These are phyloP conservation scores for Chaetomium globosum DNA, from an alignment of 2,329 filamentous ascomycete species.

Conservation along the genomic window DNA sequence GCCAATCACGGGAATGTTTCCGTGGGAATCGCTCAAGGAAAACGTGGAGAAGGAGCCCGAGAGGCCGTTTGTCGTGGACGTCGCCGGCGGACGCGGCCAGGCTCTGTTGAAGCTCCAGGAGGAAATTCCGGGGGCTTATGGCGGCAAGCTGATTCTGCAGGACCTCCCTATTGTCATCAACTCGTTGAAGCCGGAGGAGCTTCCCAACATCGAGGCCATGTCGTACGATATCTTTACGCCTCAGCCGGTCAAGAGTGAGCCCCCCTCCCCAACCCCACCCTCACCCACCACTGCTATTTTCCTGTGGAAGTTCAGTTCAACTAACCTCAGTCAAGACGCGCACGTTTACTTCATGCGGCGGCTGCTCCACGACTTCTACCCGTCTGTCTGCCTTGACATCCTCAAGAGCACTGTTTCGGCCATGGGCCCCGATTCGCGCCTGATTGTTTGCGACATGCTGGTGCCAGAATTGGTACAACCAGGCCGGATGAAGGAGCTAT, in stretches of 20 bases:
- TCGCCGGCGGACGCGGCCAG: slow-evolving; percentile 42
- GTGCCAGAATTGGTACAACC: slow-evolving; percentile 41
- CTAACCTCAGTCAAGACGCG: slow-evolving; percentile 35
- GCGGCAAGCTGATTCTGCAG: slow-evolving; percentile 41
- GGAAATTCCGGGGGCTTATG: slow-evolving; percentile 36
- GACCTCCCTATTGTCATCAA: slow-evolving; percentile 44
- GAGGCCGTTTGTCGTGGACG: slow-evolving; percentile 41
- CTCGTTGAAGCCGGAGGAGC: slow-evolving; percentile 35
- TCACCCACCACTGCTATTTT: background rate
- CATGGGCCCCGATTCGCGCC: slow-evolving; percentile 42
- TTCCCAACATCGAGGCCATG: slow-evolving; percentile 38
- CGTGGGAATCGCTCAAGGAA: slow-evolving; percentile 39
- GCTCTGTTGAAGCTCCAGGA: slow-evolving; percentile 40
- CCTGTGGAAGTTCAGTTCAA: background rate
- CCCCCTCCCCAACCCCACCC: background rate
- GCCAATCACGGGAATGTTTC: slow-evolving; percentile 45
- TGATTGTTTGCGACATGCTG: slow-evolving; percentile 44
- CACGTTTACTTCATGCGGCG: slow-evolving; percentile 43
- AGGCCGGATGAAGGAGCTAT: slow-evolving; percentile 37
- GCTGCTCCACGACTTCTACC: slow-evolving; percentile 43
- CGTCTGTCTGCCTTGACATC: slow-evolving; percentile 40
- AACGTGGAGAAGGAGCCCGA: slow-evolving; percentile 39
- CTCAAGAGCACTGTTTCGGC: slow-evolving; percentile 40
- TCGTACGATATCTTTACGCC: slow-evolving; percentile 37
- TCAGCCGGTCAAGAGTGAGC: slow-evolving; percentile 38